These are phyloP conservation scores for Vitellaria paradoxa DNA, from an alignment of 179 eudicot genomes.

Conservation along the genomic window DNA sequence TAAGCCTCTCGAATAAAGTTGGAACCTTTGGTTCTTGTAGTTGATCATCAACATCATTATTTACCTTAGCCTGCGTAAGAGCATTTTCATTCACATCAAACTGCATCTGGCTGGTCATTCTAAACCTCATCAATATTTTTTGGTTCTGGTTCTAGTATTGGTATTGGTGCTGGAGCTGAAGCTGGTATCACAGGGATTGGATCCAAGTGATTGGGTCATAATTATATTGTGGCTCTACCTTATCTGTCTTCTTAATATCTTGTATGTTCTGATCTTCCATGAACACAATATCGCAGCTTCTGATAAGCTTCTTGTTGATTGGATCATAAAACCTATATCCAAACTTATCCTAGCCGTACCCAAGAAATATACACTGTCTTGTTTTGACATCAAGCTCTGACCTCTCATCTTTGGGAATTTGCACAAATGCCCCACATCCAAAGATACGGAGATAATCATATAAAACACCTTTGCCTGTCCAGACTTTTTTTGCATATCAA, in stretches of 20 bases:
- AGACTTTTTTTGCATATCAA: conserved; percentile 13
- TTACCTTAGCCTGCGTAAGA: not conserved
- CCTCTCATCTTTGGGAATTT: conserved; percentile 7
- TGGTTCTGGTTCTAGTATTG: not conserved
- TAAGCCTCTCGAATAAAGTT: not conserved
- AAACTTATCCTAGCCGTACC: conserved; percentile 13
- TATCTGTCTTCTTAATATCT: not conserved
- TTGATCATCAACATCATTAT: not conserved
- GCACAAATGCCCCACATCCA: too few relatives aligned
- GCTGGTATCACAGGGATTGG: not conserved
- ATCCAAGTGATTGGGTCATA: not conserved
- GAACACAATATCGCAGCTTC: not conserved
- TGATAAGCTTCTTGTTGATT: not conserved
- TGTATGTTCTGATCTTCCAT: not conserved
- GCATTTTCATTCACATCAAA: not conserved
- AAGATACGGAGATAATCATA: too few relatives aligned
- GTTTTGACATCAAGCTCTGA: conserved; percentile 14
- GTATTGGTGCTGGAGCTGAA: not conserved
- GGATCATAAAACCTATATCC: not conserved
- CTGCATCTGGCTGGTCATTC: not conserved
- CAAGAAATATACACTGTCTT: conserved; percentile 17
- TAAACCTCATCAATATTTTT: not conserved
- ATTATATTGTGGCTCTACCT: not conserved
- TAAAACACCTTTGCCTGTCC: too few relatives aligned
- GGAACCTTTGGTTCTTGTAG: not conserved